Evolutionary conservation across 78 protist species (phyloP), one percentile per base, ranked within the genome.

Genomic region (Dictyostelium brefeldianum): DNA sequence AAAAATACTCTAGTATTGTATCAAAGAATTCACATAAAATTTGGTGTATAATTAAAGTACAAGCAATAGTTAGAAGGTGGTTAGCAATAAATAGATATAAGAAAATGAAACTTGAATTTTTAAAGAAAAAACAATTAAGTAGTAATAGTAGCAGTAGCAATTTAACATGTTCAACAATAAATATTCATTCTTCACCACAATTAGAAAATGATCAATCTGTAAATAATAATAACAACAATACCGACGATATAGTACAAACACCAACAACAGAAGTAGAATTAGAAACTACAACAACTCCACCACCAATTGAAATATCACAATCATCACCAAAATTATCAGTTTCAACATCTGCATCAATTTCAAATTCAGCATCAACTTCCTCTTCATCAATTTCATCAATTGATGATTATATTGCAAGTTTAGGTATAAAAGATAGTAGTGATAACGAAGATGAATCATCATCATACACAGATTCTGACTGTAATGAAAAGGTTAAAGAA

Each of bases 31-130:
- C 71, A 29, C 93, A 87, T 77, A 87, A 75, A 77, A 29, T 64
- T 59, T 87, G 93, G 93, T 87, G 93, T 77, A 87, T 87, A 22
- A 50, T 87, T 14, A 87, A 87, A 29, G 84, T 87, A 22, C 93
- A 87, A 47, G 25, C 80, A 17, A 29, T 87, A 18, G 54, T 77
- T 12, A 64, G 93, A 48, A 87, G 84, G 56, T 87, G 83, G 83
- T 57, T 87, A 11, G 83, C 93, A 6, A 51, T 65, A 25, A 54
- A 70, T 27, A 67, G 75, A 67, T 67, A 67, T 67, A 67, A 67
- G 31, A 67, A 67, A 36, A 67, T 67, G 75, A 20, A 29, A 12
- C 29, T 67, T 6, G 75, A 67, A 87, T 12, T 47, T 18, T 25
- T 64, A 20, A 87, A 87, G 12, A 48, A 65, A 69, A 48, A 75